Conservation (phyloP, 108 stramenopile genomes). For the Cyclostephanos tholiformis region DNA sequence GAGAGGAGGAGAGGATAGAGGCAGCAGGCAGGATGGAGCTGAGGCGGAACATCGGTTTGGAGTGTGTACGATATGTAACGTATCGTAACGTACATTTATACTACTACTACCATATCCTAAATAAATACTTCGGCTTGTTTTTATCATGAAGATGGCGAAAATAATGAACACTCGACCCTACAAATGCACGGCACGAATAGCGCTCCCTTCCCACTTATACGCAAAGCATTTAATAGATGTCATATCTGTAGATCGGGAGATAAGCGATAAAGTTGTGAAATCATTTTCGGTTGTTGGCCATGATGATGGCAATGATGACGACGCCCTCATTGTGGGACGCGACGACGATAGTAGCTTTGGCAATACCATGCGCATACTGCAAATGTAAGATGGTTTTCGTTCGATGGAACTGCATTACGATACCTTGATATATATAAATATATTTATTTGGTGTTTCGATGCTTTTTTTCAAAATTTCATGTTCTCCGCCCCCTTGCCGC, state of each 20-base stretch:
- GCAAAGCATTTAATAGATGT: slow-evolving; percentile 63
- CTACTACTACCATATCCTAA: too few species aligned
- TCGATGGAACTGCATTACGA: not conserved
- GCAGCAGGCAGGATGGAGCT: too few species aligned
- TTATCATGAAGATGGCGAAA: too few species aligned
- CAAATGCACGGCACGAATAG: slow-evolving; percentile 58
- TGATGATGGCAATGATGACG: not conserved
- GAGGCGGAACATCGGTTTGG: too few species aligned
- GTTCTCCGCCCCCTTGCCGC: not conserved
- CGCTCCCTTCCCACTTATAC: slow-evolving; percentile 58
- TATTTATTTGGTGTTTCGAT: not conserved
- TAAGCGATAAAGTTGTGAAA: slow-evolving; percentile 67
- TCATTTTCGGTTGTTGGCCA: slow-evolving; percentile 46
- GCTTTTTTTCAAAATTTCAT: not conserved
- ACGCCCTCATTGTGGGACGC: not conserved
- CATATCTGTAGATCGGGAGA: slow-evolving; percentile 70
- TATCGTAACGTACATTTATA: too few species aligned
- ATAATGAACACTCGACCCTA: slow-evolving; percentile 30
- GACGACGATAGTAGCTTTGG: not conserved
- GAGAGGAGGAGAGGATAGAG: too few species aligned
- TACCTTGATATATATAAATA: too few species aligned
- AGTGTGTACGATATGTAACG: too few species aligned
- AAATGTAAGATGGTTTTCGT: slow-evolving; percentile 17
- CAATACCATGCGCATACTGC: slow-evolving; percentile 12
- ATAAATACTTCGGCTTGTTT: too few species aligned